These are phyloP conservation scores for Cornus controversa DNA, from an alignment of 148 eudicot species.

Conservation along the genomic window DNA sequence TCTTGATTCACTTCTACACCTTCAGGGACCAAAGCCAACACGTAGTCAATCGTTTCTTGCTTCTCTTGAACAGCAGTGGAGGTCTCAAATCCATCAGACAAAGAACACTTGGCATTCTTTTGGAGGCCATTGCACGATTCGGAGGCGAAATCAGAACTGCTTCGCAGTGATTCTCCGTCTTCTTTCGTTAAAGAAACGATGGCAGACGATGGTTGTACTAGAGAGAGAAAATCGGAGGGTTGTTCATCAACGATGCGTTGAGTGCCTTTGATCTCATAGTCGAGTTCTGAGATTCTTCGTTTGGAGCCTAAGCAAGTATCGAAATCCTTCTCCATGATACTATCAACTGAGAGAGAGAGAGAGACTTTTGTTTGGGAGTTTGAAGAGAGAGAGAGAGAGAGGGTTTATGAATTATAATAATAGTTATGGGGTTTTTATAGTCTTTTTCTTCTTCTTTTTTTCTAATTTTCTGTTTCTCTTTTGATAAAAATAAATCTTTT, in stretches of 20 bases:
- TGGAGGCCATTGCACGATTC: not conserved
- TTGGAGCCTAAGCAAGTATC: not conserved
- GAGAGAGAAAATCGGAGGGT: not conserved
- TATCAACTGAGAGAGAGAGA: not conserved
- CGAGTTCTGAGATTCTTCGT: not conserved
- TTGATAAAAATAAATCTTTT: no score
- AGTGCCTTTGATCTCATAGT: not conserved
- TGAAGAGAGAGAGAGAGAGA: slow-evolving; percentile 5
- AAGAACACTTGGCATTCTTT: not conserved
- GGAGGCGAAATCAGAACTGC: not conserved
- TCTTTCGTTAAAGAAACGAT: not conserved
- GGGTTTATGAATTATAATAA: not conserved
- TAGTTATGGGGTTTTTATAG: no score
- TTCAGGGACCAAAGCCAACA: no score
- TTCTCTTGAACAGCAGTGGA: not conserved
- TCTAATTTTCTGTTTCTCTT: no score
- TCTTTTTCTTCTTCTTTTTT: no score
- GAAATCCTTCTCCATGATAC: not conserved
- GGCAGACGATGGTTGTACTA: not conserved
- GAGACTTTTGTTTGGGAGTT: no score
- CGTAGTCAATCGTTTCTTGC: not conserved
- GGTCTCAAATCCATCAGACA: not conserved
- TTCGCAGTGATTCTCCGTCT: not conserved
- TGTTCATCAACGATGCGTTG: not conserved
- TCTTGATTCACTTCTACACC: not conserved